Percentiles rank a stretch among this genome's conserved stretches.
Evolutionary conservation across 2,329 filamentous ascomycete species (phyloP).

Genomic region (Atkinsonella texensis): DNA sequence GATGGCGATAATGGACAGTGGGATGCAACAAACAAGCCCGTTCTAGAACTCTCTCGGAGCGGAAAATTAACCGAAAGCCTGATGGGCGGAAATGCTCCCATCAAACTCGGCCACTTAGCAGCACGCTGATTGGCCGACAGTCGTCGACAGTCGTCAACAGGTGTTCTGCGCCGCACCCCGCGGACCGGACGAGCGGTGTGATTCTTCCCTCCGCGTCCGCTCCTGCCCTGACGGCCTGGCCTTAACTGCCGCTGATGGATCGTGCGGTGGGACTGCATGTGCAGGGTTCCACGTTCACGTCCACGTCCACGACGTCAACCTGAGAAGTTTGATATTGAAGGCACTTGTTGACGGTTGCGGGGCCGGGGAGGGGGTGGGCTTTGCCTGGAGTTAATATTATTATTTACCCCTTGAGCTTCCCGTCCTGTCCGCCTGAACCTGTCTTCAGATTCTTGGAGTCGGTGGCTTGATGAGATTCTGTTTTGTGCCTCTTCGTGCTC

Average conservation of each 20-base stretch:
- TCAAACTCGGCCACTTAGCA: background rate
- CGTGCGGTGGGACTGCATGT: background rate
- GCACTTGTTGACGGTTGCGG: conserved; percentile 1
- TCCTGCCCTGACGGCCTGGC: conserved; percentile 5
- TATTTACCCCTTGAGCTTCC: conserved; percentile 1
- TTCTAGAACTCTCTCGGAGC: background rate
- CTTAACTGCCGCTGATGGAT: conserved; percentile 1
- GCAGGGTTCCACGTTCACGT: no score
- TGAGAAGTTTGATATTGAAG: background rate
- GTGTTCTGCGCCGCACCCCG: background rate
- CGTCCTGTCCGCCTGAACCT: background rate
- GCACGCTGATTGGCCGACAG: background rate
- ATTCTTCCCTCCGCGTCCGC: conserved; percentile 16
- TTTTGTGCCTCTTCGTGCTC: no score
- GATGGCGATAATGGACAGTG: background rate
- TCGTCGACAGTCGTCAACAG: background rate
- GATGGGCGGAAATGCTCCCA: background rate
- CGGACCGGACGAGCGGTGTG: conserved; percentile 18
- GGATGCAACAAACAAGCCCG: background rate
- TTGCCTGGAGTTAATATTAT: background rate
- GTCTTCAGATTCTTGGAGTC: background rate
- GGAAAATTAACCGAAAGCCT: background rate
- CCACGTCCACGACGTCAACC: background rate
- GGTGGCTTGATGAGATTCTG: background rate
- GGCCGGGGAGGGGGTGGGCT: background rate